phyloP scores from a whole-genome alignment of 2,329 filamentous ascomycete genomes.

The Cordyceps tenuipes region DNA sequence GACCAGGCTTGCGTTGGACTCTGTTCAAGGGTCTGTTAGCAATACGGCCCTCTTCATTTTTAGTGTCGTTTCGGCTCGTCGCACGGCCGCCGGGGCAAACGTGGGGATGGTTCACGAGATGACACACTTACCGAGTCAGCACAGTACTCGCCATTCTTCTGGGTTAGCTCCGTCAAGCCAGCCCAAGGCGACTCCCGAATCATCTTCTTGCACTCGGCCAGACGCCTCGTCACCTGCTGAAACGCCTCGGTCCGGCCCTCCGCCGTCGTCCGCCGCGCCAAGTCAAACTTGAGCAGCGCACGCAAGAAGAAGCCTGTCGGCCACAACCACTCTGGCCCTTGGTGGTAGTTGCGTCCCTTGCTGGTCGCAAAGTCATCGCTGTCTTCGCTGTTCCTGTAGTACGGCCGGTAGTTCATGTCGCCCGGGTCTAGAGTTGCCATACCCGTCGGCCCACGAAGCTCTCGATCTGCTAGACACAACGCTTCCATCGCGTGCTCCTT shows the following conservation, averaged over 20 bases:
- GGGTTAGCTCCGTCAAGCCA: constrained; percentile 84
- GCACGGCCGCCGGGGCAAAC: too few relatives aligned
- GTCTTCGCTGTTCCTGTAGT: constrained; percentile 94
- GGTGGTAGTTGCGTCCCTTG: constrained; percentile 96
- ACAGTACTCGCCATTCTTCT: constrained; percentile 78
- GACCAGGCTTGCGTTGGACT: constrained; percentile 97
- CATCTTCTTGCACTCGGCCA: constrained; percentile 77
- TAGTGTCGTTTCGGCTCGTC: background rate
- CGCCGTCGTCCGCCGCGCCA: constrained; percentile 51
- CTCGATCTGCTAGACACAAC: constrained; percentile 69
- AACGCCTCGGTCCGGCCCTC: constrained; percentile 77
- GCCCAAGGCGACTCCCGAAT: constrained; percentile 79
- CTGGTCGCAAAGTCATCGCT: constrained; percentile 82
- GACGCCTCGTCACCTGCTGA: constrained; percentile 81
- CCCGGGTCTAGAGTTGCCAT: constrained; percentile 93
- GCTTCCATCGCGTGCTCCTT: constrained; percentile 69
- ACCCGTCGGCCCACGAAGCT: constrained; percentile 76
- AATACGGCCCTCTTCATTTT: background rate
- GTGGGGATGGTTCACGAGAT: background rate
- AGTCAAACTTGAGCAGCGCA: constrained; percentile 82
- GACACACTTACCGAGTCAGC: constrained; percentile 69
- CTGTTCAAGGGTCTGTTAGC: constrained; percentile 31
- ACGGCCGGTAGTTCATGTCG: constrained; percentile 87
- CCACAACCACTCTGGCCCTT: constrained; percentile 98
- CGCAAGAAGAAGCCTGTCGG: constrained; percentile 92